These are phyloP conservation scores for Cadophora sp. DNA, from an alignment of 2,329 filamentous ascomycete species.

Conservation along the genomic window DNA sequence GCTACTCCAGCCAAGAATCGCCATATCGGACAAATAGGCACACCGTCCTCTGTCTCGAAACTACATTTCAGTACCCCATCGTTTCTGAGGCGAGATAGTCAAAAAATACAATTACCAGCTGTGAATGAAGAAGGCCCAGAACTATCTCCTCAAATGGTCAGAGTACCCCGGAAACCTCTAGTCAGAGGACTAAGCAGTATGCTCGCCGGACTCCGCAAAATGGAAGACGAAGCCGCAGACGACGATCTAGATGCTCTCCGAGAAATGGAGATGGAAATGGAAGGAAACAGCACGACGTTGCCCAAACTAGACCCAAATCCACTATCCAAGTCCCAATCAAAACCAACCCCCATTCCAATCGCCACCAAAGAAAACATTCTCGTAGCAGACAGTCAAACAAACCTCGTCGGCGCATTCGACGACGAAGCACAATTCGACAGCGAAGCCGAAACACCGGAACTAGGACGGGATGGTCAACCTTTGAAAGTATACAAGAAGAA, in stretches of 20 bases:
- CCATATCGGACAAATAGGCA: constrained; percentile 47
- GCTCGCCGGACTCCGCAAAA: constrained; percentile 71
- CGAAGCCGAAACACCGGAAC: constrained; percentile 49
- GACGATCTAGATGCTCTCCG: constrained; percentile 77
- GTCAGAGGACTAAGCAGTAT: constrained; percentile 76
- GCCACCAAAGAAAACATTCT: constrained; percentile 45
- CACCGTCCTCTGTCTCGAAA: constrained; percentile 59
- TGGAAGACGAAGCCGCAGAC: constrained; percentile 73
- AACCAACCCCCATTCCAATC: constrained; percentile 34
- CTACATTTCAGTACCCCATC: constrained; percentile 72
- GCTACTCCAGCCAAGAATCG: constrained; percentile 66
- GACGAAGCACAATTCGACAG: constrained; percentile 66
- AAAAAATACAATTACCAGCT: constrained; percentile 52
- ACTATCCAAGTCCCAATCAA: constrained; percentile 17
- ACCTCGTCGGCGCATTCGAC: constrained; percentile 66
- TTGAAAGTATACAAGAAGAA: constrained; percentile 79
- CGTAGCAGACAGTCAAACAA: constrained; percentile 51
- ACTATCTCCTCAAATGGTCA: constrained; percentile 52
- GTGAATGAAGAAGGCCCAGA: constrained; percentile 60
- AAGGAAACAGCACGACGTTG: constrained; percentile 10
- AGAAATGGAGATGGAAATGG: constrained; percentile 68
- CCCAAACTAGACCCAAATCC: constrained; percentile 29
- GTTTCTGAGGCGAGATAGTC: constrained; percentile 64
- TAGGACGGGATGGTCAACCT: constrained; percentile 64
- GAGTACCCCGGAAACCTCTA: constrained; percentile 65